Evolutionary conservation across 106 monocot species (phyloP), one percentile per base, ranked within the genome.

Genomic region (Dendrobium chrysotoxum): DNA sequence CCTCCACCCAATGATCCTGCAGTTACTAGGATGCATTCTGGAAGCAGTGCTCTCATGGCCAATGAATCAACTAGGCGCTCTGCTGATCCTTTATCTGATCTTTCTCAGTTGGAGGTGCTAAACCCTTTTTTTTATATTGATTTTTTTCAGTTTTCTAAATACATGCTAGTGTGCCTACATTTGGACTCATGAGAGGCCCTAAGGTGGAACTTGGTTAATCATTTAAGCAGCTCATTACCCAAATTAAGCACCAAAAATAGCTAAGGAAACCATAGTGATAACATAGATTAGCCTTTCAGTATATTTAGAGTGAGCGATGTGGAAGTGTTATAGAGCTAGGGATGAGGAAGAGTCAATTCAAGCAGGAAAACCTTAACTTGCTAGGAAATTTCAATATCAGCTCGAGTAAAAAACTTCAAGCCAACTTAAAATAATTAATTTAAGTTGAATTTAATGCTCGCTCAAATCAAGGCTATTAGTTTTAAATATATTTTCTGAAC

Each of bases 1-100:
- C 98, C 95, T 40, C 98, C 98, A 77, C 98, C 95, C 38, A 98
- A 98, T 82, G 95, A 98, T 50, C 91, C 95, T 74, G 98, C 95
- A 75, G 86, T 85, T 81, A 84, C 89, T 18, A 86, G 89, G 81
- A 95, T 98, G 79, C 84, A 79, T 39, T 85, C 87, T 46, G 82
- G 83, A 40, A 79, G 41, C 55, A 71, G 57, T 83, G 89, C 80
- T 54, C 31, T 79, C 17, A 84, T 79, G 53, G 65, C 79, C 28
- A 85, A 87, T 75, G 92, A 85, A 79, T 75, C 92, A 75, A 31
- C 79, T 28, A 83, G 84, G 82, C 78, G 71, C 15, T 30, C 78
- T 70, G 28, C 50, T 31, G 90, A 95, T 85, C 80, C 92, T 81
- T 84, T 95, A 30, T 92, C 95, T 20, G 88, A 95, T 82, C 87